Evolutionary conservation across 352 stramenopile species (phyloP), one percentile per base, ranked within the genome.

Genomic region (Phytopythium kandeliae): DNA sequence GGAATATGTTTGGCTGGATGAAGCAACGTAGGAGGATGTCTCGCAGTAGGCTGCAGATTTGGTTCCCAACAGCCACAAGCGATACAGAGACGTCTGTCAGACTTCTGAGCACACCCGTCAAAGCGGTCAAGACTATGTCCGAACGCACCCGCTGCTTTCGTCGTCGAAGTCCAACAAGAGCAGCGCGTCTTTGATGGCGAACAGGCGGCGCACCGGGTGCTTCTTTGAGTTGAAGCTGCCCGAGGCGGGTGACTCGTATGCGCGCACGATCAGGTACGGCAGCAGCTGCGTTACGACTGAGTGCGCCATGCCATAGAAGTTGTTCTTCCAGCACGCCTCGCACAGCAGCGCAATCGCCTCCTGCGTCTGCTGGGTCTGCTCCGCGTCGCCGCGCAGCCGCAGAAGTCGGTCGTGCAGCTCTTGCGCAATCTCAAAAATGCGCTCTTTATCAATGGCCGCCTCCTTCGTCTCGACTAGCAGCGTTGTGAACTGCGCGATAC

Each of bases 1-100:
- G 69, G 48, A 96, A 93, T 38, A 95, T 85, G 25, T 82, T 73
- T 3, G 87, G 82, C 59, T 92, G 79, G 26, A 96, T 88, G 45
- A 86, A 96, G 53, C 81, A 95, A 24, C 86, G 84, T 55, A 96
- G 62, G 8, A 96, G 59, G 42, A 96, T 88, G 26, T 91, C 82
- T 8, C 78, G 78, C 46, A 95, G 43, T 5, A 92, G 50, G 5
- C 68, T 82, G 40, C 21, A 4, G 28, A 9, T 21, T 13, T 13
- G 13, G 13, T 31, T 21, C 8, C 3, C 2, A 28, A 1, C 19
- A 21, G 5, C 10, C 1, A 15, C 4, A 46, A 45, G 35, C 7
- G n/a, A 17, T 17, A 9, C 8, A 31, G 0, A 35, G 24, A 16
- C 25, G 41, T 9, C 13, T n/a, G 21, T 52, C 16, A 52, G 21